Percentiles rank a stretch among this genome's conserved stretches.
Evolutionary conservation across 306 rosid genomes (phyloP).

Genomic region (Gastrolobium villosum): DNA sequence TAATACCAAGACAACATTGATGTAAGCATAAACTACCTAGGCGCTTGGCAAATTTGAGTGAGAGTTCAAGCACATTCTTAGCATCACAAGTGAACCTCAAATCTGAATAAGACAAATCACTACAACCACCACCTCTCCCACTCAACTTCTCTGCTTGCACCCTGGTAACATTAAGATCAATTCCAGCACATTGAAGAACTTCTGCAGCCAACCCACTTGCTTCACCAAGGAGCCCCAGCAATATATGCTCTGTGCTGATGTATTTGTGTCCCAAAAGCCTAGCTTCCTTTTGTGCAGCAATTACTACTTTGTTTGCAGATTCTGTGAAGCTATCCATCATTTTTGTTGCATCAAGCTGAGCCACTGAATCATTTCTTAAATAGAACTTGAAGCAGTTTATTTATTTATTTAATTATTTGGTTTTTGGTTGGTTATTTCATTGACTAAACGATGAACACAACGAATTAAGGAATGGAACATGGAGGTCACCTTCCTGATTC

Average conservation of each 20-base stretch:
- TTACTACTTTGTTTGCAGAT: conserved; percentile 65
- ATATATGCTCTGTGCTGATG: conserved; percentile 81
- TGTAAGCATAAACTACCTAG: conserved; percentile 50
- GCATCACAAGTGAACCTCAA: conserved; percentile 77
- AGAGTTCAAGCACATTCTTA: conserved; percentile 72
- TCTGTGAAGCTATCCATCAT: conserved; percentile 78
- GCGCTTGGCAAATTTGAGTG: conserved; percentile 68
- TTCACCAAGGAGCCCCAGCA: conserved; percentile 73
- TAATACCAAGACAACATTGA: background rate
- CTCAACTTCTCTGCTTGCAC: conserved; percentile 71
- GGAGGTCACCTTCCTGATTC: background rate
- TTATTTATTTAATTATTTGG: background rate
- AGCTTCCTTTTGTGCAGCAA: conserved; percentile 82
- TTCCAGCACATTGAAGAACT: conserved; percentile 73
- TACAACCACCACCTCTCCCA: conserved; percentile 70
- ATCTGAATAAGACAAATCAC: conserved; percentile 68
- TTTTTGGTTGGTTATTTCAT: background rate
- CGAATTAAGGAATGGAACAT: background rate
- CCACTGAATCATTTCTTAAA: background rate
- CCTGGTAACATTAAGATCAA: conserved; percentile 71
- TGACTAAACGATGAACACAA: conserved; percentile 24
- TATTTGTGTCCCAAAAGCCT: conserved; percentile 75
- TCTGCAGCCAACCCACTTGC: conserved; percentile 73
- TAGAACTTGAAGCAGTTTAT: background rate
- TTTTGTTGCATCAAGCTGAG: conserved; percentile 40